Base-by-base conservation (phyloP, 345 rosid species). In the Dipteronia dyeriana region DNA sequence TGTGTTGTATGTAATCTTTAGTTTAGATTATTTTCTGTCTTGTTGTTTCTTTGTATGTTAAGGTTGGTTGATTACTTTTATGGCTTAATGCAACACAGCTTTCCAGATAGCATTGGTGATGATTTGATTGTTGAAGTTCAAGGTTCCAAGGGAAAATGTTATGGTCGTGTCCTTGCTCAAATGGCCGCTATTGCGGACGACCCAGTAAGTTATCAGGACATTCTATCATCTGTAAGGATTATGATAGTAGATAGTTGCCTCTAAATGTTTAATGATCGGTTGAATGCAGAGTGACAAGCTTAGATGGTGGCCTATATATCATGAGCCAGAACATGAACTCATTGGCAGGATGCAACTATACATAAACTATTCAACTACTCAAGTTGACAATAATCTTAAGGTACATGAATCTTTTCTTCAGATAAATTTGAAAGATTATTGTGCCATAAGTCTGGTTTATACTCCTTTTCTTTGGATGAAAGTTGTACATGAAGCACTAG, bases 261-360 rank as follows among this genome's bases (percentile, higher is more conserved):
- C 51, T 75, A 72, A 74, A 66, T 57, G 61, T 39, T 78, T 53
- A 72, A 43, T 66, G 82, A 59, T 70, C 39, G 45, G 69, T 61
- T 76, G 64, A 77, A 81, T 87, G 76, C 91, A 94, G 97, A 82
- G 83, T 75, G 92, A 94, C 66, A 96, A 96, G 86, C 73, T 88
- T 71, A 91, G 97, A 14, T 96, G 99, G 99, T 94, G 97, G 95
- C 88, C 97, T 29, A 87, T 96, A 75, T 96, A 87, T 82, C 86
- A 82, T 53, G 98, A 96, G 85, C 99, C 99, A 63, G 99, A 89
- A 75, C 99, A 96, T 82, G 99, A 96, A 80, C 89, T 88, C 69
- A 89, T 91, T 51, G 99, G 99, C 41, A 92, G 91, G 79, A 75
- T 92, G 69, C 98, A 94, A 83, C 91, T 96, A 17, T 78, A 81